Evolutionary conservation across 106 monocot species (phyloP).

Genomic region (Alisma plantagoaquatica): DNA sequence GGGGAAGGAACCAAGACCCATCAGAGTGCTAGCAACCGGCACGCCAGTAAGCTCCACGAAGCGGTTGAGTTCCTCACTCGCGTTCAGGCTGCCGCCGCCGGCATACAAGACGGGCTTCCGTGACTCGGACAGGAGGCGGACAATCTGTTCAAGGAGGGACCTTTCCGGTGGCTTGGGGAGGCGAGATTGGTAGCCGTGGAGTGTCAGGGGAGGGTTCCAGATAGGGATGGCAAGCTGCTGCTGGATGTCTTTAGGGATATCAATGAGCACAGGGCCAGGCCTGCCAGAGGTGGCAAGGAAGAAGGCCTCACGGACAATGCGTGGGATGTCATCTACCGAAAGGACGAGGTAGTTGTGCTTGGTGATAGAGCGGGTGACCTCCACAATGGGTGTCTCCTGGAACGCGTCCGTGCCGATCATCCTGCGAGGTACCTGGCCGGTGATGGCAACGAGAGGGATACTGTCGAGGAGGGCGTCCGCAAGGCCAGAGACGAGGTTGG

Average conservation of each 20-base stretch:
- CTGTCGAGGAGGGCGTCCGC: conserved; percentile 88
- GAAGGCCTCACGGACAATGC: conserved; percentile 72
- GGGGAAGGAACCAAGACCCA: conserved; percentile 76
- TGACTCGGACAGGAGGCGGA: conserved; percentile 47
- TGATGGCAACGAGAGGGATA: conserved; percentile 82
- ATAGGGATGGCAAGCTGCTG: conserved; percentile 63
- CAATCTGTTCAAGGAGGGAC: conserved; percentile 38
- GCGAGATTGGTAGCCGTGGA: conserved; percentile 50
- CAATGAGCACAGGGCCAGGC: conserved; percentile 82
- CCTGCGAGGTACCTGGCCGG: conserved; percentile 87
- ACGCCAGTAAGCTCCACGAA: conserved; percentile 76
- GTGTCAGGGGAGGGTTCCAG: conserved; percentile 37
- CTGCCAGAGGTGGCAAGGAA: conserved; percentile 70
- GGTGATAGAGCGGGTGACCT: conserved; percentile 82
- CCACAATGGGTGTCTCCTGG: conserved; percentile 92
- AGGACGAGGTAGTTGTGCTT: conserved; percentile 91
- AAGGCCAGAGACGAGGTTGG: conserved; percentile 81
- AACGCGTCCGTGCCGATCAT: conserved; percentile 96
- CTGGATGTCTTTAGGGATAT: conserved; percentile 89
- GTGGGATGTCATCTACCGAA: conserved; percentile 66
- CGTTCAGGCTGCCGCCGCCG: conserved; percentile 63
- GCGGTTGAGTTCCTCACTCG: conserved; percentile 43
- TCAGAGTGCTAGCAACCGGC: conserved; percentile 77
- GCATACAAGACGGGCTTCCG: conserved; percentile 62
- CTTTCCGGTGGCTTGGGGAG: conserved; percentile 47